Conservation (phyloP, 495 filamentous ascomycete genomes). For the Cercophora scortea region DNA sequence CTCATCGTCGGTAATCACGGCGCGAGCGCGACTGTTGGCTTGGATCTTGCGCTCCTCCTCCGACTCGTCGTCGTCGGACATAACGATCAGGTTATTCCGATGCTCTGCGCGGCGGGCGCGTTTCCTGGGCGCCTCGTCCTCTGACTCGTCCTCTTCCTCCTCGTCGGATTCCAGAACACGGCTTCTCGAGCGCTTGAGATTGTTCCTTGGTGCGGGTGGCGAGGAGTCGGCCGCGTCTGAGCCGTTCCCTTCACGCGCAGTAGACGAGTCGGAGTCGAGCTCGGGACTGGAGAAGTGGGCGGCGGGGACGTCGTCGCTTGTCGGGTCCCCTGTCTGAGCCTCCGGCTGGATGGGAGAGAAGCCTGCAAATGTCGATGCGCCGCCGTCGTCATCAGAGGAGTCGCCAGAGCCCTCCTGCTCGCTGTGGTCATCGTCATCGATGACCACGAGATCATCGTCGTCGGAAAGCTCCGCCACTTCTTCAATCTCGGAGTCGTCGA, state of each 20-base stretch:
- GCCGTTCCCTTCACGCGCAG: conserved; percentile 5
- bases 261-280: conserved; percentile 5
- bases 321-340: not conserved
- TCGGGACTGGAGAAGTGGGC: conserved; percentile 18
- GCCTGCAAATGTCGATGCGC: not conserved
- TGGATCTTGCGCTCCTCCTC: not conserved
- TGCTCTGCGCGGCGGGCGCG: not conserved
- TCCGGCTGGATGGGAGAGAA: not conserved
- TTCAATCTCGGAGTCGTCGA: conserved; percentile 19
- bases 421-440: conserved; percentile 1
- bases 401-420: not conserved
- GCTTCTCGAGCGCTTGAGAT: not conserved
- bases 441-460: conserved; percentile 14
- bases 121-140: conserved; percentile 5
- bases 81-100: not conserved
- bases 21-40: not conserved
- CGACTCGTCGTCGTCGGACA: conserved; percentile 9
- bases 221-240: not conserved
- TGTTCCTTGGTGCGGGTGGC: not conserved
- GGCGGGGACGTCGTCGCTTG: not conserved
- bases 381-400: not conserved
- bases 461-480: conserved; percentile 1
- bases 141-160: not conserved
- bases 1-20: conserved; percentile 1
- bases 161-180: conserved; percentile 10